A percentile compares a stretch with the other conserved stretches of the same genome.
Evolutionary conservation across 495 filamentous ascomycete species (phyloP).

Genomic region (Tuber indicum): DNA sequence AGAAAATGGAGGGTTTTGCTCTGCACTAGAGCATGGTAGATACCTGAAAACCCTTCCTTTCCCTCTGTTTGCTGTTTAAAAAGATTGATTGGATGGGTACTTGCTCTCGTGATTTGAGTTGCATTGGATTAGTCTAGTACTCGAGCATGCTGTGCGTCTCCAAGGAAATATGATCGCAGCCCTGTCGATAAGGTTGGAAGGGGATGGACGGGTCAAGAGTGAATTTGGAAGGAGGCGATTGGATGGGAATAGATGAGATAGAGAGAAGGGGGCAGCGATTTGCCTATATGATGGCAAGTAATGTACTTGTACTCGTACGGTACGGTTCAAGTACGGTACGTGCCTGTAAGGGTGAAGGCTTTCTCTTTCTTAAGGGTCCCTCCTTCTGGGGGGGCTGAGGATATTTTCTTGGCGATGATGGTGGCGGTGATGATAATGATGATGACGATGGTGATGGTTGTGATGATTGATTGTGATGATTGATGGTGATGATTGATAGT

Average conservation of each 20-base stretch:
- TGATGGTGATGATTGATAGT: not conserved
- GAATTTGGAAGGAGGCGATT: conserved; percentile 16
- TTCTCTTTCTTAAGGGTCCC: not conserved
- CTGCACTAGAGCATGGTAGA: not conserved
- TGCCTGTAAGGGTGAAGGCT: too few species aligned
- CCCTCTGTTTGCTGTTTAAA: not conserved
- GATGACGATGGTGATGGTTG: not conserved
- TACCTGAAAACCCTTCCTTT: not conserved
- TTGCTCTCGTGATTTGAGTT: conserved; percentile 33
- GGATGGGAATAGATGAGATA: conserved; percentile 9
- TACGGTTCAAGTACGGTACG: not conserved
- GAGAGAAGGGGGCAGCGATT: not conserved
- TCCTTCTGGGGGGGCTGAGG: not conserved
- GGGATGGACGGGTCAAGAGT: conserved; percentile 26
- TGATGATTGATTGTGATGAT: not conserved
- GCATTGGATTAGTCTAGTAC: conserved; percentile 15
- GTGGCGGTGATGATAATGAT: not conserved
- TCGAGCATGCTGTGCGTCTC: conserved; percentile 14
- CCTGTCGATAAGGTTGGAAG: conserved; percentile 19
- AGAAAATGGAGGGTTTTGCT: not conserved
- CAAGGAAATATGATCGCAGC: conserved; percentile 25
- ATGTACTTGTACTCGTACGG: too few species aligned
- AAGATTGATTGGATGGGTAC: conserved; percentile 19
- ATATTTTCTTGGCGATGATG: not conserved
- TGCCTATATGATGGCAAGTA: not conserved